Percentiles rank a stretch among this genome's conserved stretches.
These are phyloP conservation scores for Noccaea bulbosa DNA, from an alignment of 345 rosid genomes.

Conservation along the genomic window DNA sequence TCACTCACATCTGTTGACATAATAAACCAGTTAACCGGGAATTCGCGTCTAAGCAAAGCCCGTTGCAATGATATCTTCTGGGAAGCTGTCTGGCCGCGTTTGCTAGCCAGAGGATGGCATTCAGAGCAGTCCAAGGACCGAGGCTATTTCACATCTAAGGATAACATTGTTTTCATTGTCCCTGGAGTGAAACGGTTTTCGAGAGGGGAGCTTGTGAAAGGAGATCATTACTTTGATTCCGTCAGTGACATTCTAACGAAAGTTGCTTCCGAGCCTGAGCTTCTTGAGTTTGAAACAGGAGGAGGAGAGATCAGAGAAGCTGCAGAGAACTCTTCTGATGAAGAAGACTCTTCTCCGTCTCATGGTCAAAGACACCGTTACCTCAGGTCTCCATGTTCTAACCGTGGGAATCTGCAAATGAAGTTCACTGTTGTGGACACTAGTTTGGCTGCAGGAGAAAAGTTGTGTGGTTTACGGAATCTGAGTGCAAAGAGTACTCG, in stretches of 20 bases:
- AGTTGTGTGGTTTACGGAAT: conserved; percentile 52
- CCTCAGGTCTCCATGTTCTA: conserved; percentile 67
- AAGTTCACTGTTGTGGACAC: conserved; percentile 69
- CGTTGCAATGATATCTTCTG: conserved; percentile 75
- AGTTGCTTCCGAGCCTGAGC: conserved; percentile 69
- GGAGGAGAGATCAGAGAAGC: conserved; percentile 42
- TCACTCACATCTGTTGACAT: conserved; percentile 62
- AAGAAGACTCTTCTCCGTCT: conserved; percentile 41
- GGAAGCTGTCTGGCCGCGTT: conserved; percentile 89
- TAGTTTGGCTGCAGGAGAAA: conserved; percentile 53
- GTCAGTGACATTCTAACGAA: conserved; percentile 66
- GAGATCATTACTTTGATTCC: conserved; percentile 73
- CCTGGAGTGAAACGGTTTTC: conserved; percentile 76
- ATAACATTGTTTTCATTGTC: conserved; percentile 62
- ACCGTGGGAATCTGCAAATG: conserved; percentile 42
- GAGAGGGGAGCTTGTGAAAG: conserved; percentile 66
- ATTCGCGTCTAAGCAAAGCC: conserved; percentile 69
- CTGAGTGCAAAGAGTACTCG: conserved; percentile 42
- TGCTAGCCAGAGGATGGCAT: conserved; percentile 81
- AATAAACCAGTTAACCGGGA: conserved; percentile 58
- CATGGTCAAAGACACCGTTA: conserved; percentile 45
- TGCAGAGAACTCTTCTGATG: conserved; percentile 47
- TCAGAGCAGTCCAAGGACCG: conserved; percentile 67
- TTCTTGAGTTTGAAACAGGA: conserved; percentile 62
- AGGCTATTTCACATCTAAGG: conserved; percentile 49